Conservation (phyloP, 2,329 filamentous ascomycete genomes). For the Colletotrichum falcatum region DNA sequence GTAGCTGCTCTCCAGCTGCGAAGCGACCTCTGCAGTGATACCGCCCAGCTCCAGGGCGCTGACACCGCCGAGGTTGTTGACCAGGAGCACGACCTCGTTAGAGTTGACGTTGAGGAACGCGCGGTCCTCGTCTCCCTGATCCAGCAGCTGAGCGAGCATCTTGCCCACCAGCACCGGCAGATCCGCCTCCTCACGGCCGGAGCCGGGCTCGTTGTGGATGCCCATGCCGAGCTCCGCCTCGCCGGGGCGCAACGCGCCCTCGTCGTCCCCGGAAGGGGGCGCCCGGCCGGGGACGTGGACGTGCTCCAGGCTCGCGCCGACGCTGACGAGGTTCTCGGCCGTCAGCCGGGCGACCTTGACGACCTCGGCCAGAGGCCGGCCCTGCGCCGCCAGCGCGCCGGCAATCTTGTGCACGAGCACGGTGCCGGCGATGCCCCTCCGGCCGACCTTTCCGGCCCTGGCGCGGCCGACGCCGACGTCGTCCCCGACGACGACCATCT, state of each 20-base stretch:
- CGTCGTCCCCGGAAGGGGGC: conserved; percentile 55
- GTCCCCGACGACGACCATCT: conserved; percentile 93
- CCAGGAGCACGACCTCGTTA: conserved; percentile 74
- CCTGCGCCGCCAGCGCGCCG: conserved; percentile 82
- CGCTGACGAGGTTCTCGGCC: conserved; percentile 82
- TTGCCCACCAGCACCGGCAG: conserved; percentile 67
- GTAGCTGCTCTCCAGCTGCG: conserved; percentile 69
- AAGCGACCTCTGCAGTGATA: conserved; percentile 75
- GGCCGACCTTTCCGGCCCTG: conserved; percentile 90
- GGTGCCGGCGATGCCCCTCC: conserved; percentile 91
- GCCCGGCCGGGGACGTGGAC: conserved; percentile 91
- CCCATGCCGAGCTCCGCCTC: conserved; percentile 80
- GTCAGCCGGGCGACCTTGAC: conserved; percentile 77
- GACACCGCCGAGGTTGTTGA: conserved; percentile 83
- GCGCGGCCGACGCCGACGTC: conserved; percentile 89
- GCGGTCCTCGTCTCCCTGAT: conserved; percentile 74
- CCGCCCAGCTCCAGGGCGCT: conserved; percentile 79
- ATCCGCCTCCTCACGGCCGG: conserved; percentile 62
- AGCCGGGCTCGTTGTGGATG: conserved; percentile 78
- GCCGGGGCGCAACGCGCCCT: conserved; percentile 65
- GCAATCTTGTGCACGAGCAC: conserved; percentile 92
- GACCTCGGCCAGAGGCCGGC: conserved; percentile 76
- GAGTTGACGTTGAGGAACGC: conserved; percentile 74
- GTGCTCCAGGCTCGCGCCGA: conserved; percentile 87
- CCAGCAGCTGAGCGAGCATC: conserved; percentile 78